phyloP scores from a whole-genome alignment of 1,284 basidiomycete genomes.

The Leucoagaricus sp. region DNA sequence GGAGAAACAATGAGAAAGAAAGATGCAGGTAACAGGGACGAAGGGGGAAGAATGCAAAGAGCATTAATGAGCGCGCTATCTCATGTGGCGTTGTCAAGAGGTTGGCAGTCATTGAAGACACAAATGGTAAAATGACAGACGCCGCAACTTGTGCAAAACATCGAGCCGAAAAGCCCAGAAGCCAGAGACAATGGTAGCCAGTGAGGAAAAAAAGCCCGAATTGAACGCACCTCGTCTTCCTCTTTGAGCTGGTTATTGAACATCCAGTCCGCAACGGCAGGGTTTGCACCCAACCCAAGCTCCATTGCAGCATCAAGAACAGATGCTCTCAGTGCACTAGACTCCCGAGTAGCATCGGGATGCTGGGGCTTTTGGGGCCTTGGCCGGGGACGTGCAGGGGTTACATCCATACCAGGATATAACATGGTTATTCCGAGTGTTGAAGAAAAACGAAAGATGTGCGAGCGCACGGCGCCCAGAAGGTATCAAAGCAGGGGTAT shows the following conservation, averaged over 20 bases:
- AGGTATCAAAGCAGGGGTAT: not conserved
- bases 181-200: not conserved
- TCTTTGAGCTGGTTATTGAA: constrained; percentile 58
- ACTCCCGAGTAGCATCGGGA: constrained; percentile 42
- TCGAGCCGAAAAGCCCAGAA: constrained; percentile 4
- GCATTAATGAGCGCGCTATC: not conserved
- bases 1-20: not conserved
- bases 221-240: constrained; percentile 32
- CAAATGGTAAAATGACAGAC: not conserved
- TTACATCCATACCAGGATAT: not conserved
- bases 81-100: not conserved
- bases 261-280: constrained; percentile 65
- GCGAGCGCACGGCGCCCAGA: constrained; percentile 11
- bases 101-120: not conserved
- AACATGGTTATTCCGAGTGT: not conserved
- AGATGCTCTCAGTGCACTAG: constrained; percentile 61
- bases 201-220: no score
- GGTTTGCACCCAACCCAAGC: constrained; percentile 57
- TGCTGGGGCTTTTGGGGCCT: constrained; percentile 8
- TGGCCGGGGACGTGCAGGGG: not conserved
- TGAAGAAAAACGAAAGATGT: not conserved
- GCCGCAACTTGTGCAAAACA: not conserved
- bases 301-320: constrained; percentile 70
- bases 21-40: no score
- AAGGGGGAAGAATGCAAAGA: no score